Percentiles rank a stretch among this genome's conserved stretches.
These are phyloP conservation scores for Hypericum perforatum DNA, from an alignment of 345 rosid species.

Conservation along the genomic window DNA sequence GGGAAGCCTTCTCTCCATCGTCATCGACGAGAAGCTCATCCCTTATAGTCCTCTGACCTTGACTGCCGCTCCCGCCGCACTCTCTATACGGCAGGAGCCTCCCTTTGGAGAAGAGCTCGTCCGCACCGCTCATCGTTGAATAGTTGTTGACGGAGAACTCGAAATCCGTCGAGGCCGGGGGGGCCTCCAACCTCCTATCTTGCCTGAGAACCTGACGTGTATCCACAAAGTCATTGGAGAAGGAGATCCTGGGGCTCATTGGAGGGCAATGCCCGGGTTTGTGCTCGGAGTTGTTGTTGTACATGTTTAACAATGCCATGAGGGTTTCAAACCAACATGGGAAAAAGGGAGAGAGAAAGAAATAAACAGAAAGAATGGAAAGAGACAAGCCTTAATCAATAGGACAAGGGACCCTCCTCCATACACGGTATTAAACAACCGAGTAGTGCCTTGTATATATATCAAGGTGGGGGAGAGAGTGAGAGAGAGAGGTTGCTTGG, in stretches of 20 bases:
- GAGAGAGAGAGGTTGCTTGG: background rate
- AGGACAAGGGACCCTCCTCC: conserved; percentile 1
- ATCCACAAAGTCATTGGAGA: conserved; percentile 75
- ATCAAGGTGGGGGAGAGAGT: background rate
- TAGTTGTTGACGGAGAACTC: conserved; percentile 73
- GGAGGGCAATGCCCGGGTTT: conserved; percentile 15
- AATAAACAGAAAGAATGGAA: background rate
- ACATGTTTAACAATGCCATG: background rate
- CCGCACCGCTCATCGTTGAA: conserved; percentile 84
- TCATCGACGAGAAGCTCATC: conserved; percentile 66
- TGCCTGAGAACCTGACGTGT: conserved; percentile 42
- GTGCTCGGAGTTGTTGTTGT: background rate
- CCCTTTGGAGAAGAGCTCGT: conserved; percentile 89
- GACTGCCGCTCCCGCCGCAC: conserved; percentile 19
- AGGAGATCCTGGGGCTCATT: conserved; percentile 83
- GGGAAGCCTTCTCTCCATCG: conserved; percentile 23
- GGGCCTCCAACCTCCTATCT: conserved; percentile 26
- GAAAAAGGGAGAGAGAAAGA: background rate
- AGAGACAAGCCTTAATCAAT: background rate
- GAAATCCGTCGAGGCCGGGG: conserved; percentile 34
- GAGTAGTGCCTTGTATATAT: conserved; percentile 3
- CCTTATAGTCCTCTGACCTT: conserved; percentile 68
- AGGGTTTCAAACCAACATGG: background rate
- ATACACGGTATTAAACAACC: background rate
- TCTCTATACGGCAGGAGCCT: conserved; percentile 76